These are phyloP conservation scores for Phytophthora sojae DNA, from an alignment of 352 stramenopile species.

Conservation along the genomic window DNA sequence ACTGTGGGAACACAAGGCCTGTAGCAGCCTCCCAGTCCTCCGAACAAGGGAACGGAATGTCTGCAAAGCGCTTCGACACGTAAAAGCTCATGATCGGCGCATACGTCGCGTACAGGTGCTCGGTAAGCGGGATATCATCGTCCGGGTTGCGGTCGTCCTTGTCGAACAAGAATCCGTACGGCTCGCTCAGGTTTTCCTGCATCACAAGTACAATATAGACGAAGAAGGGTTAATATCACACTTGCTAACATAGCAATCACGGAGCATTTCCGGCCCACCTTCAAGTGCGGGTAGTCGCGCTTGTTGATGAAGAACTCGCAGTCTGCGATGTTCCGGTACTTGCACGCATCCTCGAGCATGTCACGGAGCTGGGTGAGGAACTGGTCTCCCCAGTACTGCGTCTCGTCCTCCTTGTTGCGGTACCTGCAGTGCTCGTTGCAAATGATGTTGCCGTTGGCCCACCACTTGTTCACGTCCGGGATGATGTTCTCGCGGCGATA, in stretches of 20 bases:
- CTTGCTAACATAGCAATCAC: neutral
- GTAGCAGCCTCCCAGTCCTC: constrained; percentile 95
- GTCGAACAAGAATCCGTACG: constrained; percentile 99
- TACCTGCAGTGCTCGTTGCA: constrained; percentile 96
- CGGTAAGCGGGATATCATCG: constrained; percentile 93
- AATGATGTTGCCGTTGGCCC: constrained; percentile 99
- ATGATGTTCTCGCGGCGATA: constrained; percentile 87
- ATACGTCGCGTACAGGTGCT: constrained; percentile 93
- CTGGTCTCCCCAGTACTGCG: constrained; percentile 97
- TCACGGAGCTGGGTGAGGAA: constrained; percentile 97
- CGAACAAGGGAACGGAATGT: constrained; percentile 98
- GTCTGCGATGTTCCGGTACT: constrained; percentile 94
- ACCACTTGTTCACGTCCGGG: constrained; percentile 93
- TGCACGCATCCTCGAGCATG: constrained; percentile 97
- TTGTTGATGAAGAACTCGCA: constrained; percentile 99
- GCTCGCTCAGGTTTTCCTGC: constrained; percentile 95
- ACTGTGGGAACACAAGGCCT: constrained; percentile 92
- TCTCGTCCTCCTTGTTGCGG: constrained; percentile 90
- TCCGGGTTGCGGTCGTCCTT: constrained; percentile 95
- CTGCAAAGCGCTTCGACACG: constrained; percentile 94
- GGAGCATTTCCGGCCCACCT: constrained; percentile 56
- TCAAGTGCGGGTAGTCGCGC: constrained; percentile 98
- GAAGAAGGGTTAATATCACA: constrained; percentile 3
- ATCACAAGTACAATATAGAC: neutral
- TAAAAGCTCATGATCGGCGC: constrained; percentile 99